Base-by-base conservation (phyloP, 768 basidiomycete genomes). In the Lactifluus rugatus region DNA sequence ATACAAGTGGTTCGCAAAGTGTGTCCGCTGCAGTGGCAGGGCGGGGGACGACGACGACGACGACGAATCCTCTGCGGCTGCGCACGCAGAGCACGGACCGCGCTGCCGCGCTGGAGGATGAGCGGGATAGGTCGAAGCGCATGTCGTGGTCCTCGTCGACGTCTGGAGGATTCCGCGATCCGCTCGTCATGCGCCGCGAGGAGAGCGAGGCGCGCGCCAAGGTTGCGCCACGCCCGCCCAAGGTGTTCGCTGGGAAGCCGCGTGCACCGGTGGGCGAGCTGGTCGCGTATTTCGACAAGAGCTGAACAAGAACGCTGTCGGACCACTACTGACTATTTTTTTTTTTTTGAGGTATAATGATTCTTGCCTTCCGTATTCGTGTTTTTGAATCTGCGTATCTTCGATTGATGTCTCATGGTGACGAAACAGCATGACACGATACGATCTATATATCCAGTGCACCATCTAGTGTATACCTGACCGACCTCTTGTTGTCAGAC, bases 191-290 rank as follows among this genome's bases (percentile, higher is more conserved):
- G 67, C 77, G 89, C 66, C 81, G 77, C 64, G 85, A 88, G 71
- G 78, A 79, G 70, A 78, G 66, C 65, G 66, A 75, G 53, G 76
- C 75, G 64, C 67, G 68, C 9, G 66, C 63, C 44, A 74, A 66
- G 44, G 56, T 60, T 60, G 72, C 75, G 39, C 78, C 74, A 4
- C 75, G 75, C 63, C 73, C 80, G 70, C 80, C 56, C 10, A 75
- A 72, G 64, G 71, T 71, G 63, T 67, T 67, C 46, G 63, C 69
- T 58, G 65, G 74, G 58, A 76, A 73, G 44, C 81, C 75, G 53
- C 90, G 89, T 73, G 79, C 87, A 14, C 81, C 86, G 0, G 78
- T 92, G 42, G 85, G 83, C 10, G 80, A 91, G 66, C 70, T 93
- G 44, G 87, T 90, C 14, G 88, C 88, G n/a, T 92, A 87, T 70